Base-by-base conservation (phyloP, 495 filamentous ascomycete species). In the Viridothelium virens region DNA sequence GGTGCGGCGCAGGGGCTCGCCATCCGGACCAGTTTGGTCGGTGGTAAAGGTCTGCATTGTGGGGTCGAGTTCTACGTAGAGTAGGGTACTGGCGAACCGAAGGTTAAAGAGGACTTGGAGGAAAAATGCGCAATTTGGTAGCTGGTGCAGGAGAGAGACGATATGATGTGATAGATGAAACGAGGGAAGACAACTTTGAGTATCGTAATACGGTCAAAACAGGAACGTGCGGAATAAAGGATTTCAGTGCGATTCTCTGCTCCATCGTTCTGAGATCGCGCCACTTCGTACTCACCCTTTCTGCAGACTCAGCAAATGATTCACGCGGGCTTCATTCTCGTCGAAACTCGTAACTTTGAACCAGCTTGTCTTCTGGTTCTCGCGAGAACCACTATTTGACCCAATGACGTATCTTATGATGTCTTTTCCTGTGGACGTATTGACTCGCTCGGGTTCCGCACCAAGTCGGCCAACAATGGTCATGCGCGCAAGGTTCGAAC, bases 381-480 rank as follows among this genome's bases (percentile, higher is more conserved):
- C 84, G 59, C 69, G 69, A 47, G 79, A 70, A 2, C 88, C 88
- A 65, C 74, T 71, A 66, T 75, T 81, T 38, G 83, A 86, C 41
- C 78, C 89, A 46, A 94, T 77, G 2, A 82, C 69, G 74, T 91
- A 94, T 61, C 77, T 79, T 66, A 96, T 66, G 65, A 91, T 67
- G 39, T 92, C 88, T 46, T 78, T 75, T 64, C 89, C 90, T 25
- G 78, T 85, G 72, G 79, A 78, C 56, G 87, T 88, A 47, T 86
- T 76, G 2, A 76, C 75, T 67, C 90, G 68, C 80, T 93, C 89
- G 53, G 91, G 91, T 38, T 82, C 76, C 63, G 77, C 79, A 63
- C 79, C 90, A n/a, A 93, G 84, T 70, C 86, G 86, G 74, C 90
- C 91, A 69, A 91, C 81, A 77, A 96, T 72, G 72, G 82, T 87